Evolutionary conservation across 73 alveolate genomes (phyloP), one percentile per base, ranked within the genome.

Genomic region (Uronychia setigera): DNA sequence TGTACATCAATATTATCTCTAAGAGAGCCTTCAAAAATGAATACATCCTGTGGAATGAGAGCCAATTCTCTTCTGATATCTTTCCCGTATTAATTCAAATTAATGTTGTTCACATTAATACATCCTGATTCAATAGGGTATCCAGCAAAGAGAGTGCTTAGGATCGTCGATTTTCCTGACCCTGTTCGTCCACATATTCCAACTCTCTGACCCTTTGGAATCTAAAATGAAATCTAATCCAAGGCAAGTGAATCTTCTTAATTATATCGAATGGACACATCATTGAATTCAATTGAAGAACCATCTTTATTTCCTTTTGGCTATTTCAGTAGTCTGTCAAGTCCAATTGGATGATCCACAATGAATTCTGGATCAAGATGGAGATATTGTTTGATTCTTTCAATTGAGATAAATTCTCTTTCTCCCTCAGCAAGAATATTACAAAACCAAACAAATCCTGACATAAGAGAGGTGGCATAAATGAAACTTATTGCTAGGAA

Each of bases 121-220:
- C 82, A 13, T 14, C 74, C 82, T 76, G n/a, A 57, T 29, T 29
- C 9, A 30, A 31, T 27, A 13, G n/a, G 32, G 28, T 29, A 29
- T 1, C 30, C 59, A 29, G 60, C 11, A 86, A 96, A 96, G 80
- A 96, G 82, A n/a, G 96, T 84, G 59, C 88, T 67, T 32, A 93
- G 85, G 35, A 96, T 78, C 25, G 99, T 87, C 32, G 95, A 93
- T 86, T 96, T 96, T 9, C 99, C 99, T 28, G 98, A 87, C 0
- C 99, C 99, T 1, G 99, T 95, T 88, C 97, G 84, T 32, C 99
- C 99, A 1, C 90, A 97, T 14, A 96, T 83, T 32, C 99, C 99
- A 1, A 96, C 85, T 58, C 85, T 90, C 80, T 90, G 79, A 1
- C 88, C 88, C 5, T 76, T 46, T 74, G 80, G 1, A 26, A 46